These are phyloP conservation scores for Selaginella tamariscina DNA, from an alignment of 75 land plant species.

Conservation along the genomic window DNA sequence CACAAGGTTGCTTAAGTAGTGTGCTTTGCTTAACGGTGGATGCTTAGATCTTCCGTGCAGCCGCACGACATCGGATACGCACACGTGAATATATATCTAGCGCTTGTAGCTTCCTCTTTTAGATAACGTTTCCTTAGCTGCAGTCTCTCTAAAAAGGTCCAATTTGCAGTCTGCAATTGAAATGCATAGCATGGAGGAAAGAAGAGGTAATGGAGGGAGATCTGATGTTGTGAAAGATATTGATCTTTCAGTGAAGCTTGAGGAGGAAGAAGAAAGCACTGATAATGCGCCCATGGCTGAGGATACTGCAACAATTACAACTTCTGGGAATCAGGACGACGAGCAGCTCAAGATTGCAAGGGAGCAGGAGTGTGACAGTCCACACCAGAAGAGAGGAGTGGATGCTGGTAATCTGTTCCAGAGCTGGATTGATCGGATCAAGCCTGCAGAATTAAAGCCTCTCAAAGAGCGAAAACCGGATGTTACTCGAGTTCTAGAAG, in stretches of 20 bases:
- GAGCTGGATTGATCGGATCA: background rate
- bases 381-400: background rate
- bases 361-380: conserved; percentile 12
- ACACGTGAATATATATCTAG: background rate
- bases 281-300: background rate
- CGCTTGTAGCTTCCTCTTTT: too few relatives aligned
- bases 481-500: too few relatives aligned
- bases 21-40: background rate
- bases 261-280: conserved; percentile 5
- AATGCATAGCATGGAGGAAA: background rate
- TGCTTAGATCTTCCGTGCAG: background rate
- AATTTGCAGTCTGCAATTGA: background rate
- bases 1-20: background rate
- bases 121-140: too few relatives aligned
- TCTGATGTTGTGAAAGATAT: background rate
- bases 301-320: background rate
- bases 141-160: too few relatives aligned
- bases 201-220: background rate
- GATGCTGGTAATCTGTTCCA: background rate
- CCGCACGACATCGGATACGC: background rate
- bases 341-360: background rate
- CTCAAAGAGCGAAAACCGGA: too few relatives aligned
- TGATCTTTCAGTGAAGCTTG: conserved; percentile 10
- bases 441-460: background rate
- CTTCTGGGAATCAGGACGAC: background rate